Percentiles rank a stretch among this genome's conserved stretches.
Evolutionary conservation across 2,329 filamentous ascomycete genomes (phyloP).

Genomic region (Stenocarpella maydis): DNA sequence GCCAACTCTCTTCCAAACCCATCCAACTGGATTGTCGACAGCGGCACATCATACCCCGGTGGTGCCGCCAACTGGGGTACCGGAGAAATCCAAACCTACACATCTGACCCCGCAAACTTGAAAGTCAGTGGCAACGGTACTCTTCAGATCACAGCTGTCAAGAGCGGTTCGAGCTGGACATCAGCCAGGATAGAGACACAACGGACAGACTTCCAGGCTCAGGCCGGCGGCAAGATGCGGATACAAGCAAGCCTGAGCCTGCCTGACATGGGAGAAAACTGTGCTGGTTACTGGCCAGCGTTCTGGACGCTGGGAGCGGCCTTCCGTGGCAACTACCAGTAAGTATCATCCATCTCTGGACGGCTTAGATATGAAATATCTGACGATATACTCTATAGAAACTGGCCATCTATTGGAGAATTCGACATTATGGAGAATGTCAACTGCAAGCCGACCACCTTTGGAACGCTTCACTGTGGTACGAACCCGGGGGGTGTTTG

Average conservation of each 20-base stretch:
- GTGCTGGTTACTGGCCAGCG: slow-evolving; percentile 13
- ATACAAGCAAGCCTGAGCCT: slow-evolving; percentile 18
- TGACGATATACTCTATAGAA: not conserved
- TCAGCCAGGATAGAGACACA: slow-evolving; percentile 15
- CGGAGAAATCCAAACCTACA: slow-evolving; percentile 21
- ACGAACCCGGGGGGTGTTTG: slow-evolving; percentile 5
- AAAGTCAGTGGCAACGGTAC: slow-evolving; percentile 16
- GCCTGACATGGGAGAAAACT: slow-evolving; percentile 14
- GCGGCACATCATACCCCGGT: slow-evolving; percentile 3
- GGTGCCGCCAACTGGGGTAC: slow-evolving; percentile 9
- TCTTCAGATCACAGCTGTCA: slow-evolving; percentile 15
- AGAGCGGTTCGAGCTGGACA: slow-evolving; percentile 14
- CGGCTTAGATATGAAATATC: not conserved
- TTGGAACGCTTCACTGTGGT: slow-evolving; percentile 11
- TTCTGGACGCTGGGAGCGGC: slow-evolving; percentile 12
- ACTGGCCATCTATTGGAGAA: slow-evolving; percentile 14
- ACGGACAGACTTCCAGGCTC: not conserved
- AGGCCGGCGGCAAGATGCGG: slow-evolving; percentile 8
- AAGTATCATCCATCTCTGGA: not conserved
- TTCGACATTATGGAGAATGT: slow-evolving; percentile 11
- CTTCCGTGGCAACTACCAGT: slow-evolving; percentile 16
- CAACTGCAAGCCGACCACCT: slow-evolving; percentile 13
- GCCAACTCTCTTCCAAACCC: slow-evolving; percentile 18
- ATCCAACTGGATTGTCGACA: slow-evolving; percentile 5
- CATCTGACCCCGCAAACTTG: slow-evolving; percentile 10